Evolutionary conservation across 306 rosid species (phyloP).

Genomic region (Inga laurina): DNA sequence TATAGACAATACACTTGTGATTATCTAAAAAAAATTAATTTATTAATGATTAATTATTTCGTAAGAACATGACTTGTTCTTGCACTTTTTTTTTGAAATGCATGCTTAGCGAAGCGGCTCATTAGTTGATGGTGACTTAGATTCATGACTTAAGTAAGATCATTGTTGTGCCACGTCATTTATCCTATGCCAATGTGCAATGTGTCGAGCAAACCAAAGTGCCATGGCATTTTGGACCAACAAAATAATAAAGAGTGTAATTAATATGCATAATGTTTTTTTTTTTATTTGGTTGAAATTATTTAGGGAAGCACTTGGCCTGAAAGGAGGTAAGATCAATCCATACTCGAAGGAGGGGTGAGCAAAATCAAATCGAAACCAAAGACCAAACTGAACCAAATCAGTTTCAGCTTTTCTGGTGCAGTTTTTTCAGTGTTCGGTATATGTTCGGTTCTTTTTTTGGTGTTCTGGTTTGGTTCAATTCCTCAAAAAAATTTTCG

Average conservation of each 20-base stretch:
- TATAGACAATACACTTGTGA: conserved; percentile 28
- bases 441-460: no score
- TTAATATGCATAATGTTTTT: neutral
- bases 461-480: fast-evolving
- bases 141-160: conserved; percentile 42
- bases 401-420: no score
- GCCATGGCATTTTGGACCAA: conserved; percentile 15
- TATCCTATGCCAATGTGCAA: neutral
- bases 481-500: no score
- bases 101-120: conserved; percentile 35
- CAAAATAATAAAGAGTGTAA: neutral
- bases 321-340: no score
- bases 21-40: conserved; percentile 32
- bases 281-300: neutral
- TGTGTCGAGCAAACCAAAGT: conserved; percentile 3
- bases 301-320: neutral
- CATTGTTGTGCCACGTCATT: conserved; percentile 43
- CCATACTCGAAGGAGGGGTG: neutral
- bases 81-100: conserved; percentile 28
- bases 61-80: conserved; percentile 36
- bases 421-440: no score
- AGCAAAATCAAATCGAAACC: no score
- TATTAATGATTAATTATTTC: conserved; percentile 13
- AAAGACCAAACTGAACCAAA: no score
- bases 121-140: conserved; percentile 39